phyloP scores from a whole-genome alignment of 2,329 filamentous ascomycete species.

The Fusarium palustre region DNA sequence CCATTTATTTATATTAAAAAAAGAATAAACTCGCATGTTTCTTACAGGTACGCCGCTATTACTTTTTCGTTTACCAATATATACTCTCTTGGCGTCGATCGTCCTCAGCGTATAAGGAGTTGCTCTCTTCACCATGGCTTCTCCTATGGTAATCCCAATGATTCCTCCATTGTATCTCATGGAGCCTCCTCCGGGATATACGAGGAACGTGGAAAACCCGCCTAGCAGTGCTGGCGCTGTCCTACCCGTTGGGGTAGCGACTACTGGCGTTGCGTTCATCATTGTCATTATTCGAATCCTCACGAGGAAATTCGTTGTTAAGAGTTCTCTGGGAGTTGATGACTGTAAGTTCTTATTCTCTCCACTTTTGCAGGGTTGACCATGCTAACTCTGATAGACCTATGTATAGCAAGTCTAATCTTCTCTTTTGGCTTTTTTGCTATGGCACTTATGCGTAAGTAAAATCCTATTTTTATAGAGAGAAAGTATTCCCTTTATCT shows the following conservation, averaged over 20 bases:
- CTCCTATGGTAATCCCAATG: slow-evolving; percentile 15
- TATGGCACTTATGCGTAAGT: slow-evolving; percentile 42
- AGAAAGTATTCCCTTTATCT: accelerated
- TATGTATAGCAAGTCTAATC: slow-evolving; percentile 42
- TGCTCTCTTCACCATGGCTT: neutral
- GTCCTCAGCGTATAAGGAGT: neutral
- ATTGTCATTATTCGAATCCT: slow-evolving; percentile 45
- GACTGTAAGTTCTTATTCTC: slow-evolving; percentile 43
- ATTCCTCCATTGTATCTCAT: slow-evolving; percentile 71
- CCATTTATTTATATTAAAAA: slow-evolving; percentile 10
- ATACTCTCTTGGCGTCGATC: neutral
- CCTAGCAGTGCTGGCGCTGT: slow-evolving; percentile 43
- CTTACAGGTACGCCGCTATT: neutral
- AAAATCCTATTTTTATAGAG: accelerated
- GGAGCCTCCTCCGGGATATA: slow-evolving; percentile 45
- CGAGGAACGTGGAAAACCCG: slow-evolving; percentile 35
- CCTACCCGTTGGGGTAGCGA: slow-evolving; percentile 40
- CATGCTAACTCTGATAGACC: slow-evolving; percentile 30
- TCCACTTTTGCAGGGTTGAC: neutral
- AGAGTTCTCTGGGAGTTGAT: slow-evolving; percentile 45
- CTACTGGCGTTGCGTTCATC: slow-evolving; percentile 40
- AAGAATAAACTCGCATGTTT: neutral
- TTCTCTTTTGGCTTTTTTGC: slow-evolving; percentile 45
- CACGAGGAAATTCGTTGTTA: slow-evolving; percentile 47
- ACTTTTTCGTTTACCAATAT: neutral